Percentiles rank a stretch among this genome's conserved stretches.
These are phyloP conservation scores for Apophysomyces variabilis DNA, from an alignment of 371 early-diverging fungal genomes.

Conservation along the genomic window DNA sequence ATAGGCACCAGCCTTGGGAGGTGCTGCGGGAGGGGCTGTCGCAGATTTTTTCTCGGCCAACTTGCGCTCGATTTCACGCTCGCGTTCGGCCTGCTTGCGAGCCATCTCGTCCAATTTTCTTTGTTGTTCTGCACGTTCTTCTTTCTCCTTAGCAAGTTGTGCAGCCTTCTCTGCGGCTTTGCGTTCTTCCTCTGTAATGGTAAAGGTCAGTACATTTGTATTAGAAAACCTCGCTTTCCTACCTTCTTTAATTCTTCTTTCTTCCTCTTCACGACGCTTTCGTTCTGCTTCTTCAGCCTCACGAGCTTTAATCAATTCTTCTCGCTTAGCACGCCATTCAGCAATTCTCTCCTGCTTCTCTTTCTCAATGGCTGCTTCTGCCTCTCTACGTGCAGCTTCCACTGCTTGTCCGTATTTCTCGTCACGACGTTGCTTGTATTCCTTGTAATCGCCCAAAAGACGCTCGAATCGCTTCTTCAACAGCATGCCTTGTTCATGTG, in stretches of 20 bases:
- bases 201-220: not conserved
- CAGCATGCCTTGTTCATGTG: constrained; percentile 76
- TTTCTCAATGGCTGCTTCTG: constrained; percentile 64
- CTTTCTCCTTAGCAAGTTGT: constrained; percentile 35
- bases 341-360: constrained; percentile 74
- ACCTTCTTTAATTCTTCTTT: constrained; percentile 37
- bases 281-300: constrained; percentile 54
- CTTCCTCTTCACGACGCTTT: constrained; percentile 41
- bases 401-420: constrained; percentile 54
- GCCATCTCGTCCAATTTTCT: constrained; percentile 43
- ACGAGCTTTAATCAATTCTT: constrained; percentile 33
- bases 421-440: constrained; percentile 64
- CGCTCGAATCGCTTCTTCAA: constrained; percentile 79
- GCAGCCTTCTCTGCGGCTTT: constrained; percentile 32
- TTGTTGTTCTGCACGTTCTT: constrained; percentile 28
- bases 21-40: constrained; percentile 13
- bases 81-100: constrained; percentile 44
- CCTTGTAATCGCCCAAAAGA: constrained; percentile 81
- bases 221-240: not conserved
- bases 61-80: constrained; percentile 48
- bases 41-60: constrained; percentile 14
- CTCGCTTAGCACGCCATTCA: constrained; percentile 36
- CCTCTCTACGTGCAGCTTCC: constrained; percentile 57
- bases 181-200: constrained; percentile 36
- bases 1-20: constrained; percentile 19